Percentiles rank a stretch among this genome's conserved stretches.
Conservation (phyloP, 371 early-diverging fungal genomes). For the Mortierella sp. region DNA sequence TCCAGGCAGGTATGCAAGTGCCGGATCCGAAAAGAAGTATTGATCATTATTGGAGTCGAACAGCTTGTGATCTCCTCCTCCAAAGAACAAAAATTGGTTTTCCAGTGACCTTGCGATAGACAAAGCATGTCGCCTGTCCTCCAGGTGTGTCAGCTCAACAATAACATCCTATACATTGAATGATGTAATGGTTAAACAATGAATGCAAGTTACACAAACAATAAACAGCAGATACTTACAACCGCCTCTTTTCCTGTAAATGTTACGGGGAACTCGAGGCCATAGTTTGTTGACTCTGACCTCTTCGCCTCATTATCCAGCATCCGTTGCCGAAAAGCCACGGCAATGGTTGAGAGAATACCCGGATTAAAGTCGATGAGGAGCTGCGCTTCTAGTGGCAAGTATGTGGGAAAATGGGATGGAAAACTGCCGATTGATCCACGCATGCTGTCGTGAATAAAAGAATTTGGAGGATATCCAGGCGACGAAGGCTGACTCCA, state of each 20-base stretch:
- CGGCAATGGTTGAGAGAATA: slow-evolving; percentile 52
- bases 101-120: slow-evolving; percentile 51
- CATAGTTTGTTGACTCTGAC: slow-evolving; percentile 67
- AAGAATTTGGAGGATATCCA: slow-evolving; percentile 8
- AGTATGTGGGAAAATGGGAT: neutral
- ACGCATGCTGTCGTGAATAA: slow-evolving; percentile 11
- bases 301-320: slow-evolving; percentile 47
- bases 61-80: slow-evolving; percentile 39
- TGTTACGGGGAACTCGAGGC: slow-evolving; percentile 81
- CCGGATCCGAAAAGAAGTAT: slow-evolving; percentile 48
- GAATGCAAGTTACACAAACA: neutral
- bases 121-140: slow-evolving; percentile 52
- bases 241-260: slow-evolving; percentile 90
- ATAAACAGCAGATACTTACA: slow-evolving; percentile 60
- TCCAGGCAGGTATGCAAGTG: slow-evolving; percentile 46
- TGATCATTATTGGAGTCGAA: slow-evolving; percentile 52
- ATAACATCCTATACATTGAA: slow-evolving; percentile 40
- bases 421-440: slow-evolving; percentile 21
- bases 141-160: slow-evolving; percentile 40
- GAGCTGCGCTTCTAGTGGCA: slow-evolving; percentile 32
- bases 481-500: slow-evolving; percentile 39
- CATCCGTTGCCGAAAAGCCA: slow-evolving; percentile 54
- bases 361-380: slow-evolving; percentile 50
- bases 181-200: neutral
- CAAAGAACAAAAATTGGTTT: slow-evolving; percentile 40